Evolutionary conservation across 176 grass and related monocot genomes (phyloP), one percentile per base, ranked within the genome.

Genomic region (Elaeis guineensis): DNA sequence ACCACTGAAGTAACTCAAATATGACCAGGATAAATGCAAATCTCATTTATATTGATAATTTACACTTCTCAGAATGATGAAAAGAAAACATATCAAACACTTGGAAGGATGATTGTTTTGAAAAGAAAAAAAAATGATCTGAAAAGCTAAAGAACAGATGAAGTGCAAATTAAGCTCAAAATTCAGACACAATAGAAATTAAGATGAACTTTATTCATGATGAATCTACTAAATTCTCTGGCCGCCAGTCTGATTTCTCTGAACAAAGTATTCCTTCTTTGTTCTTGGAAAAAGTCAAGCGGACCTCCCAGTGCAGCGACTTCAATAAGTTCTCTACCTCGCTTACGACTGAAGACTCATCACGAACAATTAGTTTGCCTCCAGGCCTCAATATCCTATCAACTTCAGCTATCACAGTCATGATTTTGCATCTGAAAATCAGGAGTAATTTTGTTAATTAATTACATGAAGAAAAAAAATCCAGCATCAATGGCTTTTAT

Each of bases 361-460:
- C 92, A 1, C 92, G 80, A 28, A 90, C 57, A 50, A 98, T 81
- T 68, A 98, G 52, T 73, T 86, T 77, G 4, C 87, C 93, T 0
- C 87, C 93, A 15, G 93, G 93, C 66, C 93, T 88, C 25, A 83
- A 75, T 53, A 98, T 79, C 69, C 93, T 78, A 72, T 98, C 87
- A 23, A 92, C 79, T 78, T 98, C 93, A 8, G 82, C 87, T 6
- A 98, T 50, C 18, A 92, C 66, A 4, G 93, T 65, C 72, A 89
- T 15, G 59, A 92, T 65, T 15, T 82, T 54, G 66, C 93, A 98
- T 51, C 92, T 95, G 74, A 56, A 68, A 23, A 66, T 49, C 19
- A 30, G 17, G 1, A 6, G 2, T 44, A 21, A 3, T 18, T 65
- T 48, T 30, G 5, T 30, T 30, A 11, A 4, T 57, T 54, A 14